Conservation (phyloP, 768 basidiomycete species). For the Leccinum truebloodii region DNA sequence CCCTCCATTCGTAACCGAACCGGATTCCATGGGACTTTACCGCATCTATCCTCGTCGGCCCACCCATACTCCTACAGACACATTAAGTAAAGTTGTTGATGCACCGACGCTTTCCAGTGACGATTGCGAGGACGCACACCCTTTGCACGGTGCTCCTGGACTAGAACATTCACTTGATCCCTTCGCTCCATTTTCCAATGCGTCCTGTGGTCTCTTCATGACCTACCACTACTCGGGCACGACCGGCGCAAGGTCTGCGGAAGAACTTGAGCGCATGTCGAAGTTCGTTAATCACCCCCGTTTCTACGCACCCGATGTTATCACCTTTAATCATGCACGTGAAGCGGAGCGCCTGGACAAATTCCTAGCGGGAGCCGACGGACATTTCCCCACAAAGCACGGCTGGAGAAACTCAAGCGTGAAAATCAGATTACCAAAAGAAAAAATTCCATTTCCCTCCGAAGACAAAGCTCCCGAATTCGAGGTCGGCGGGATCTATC, state of each 20-base stretch:
- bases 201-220: constrained; percentile 27
- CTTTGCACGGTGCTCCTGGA: not conserved
- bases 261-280: constrained; percentile 28
- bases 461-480: not conserved
- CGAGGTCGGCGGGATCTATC: not conserved
- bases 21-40: not conserved
- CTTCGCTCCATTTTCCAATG: not conserved
- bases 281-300: constrained; percentile 23
- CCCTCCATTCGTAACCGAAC: not conserved
- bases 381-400: not conserved
- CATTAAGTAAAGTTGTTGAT: too few relatives aligned
- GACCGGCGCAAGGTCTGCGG: constrained; percentile 22
- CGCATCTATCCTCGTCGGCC: not conserved
- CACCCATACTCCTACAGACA: too few relatives aligned
- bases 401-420: constrained; percentile 7
- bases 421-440: constrained; percentile 5
- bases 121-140: too few relatives aligned
- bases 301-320: constrained; percentile 13
- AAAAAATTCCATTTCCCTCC: not conserved
- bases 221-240: constrained; percentile 33
- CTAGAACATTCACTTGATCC: not conserved
- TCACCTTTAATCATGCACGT: too few relatives aligned
- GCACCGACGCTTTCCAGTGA: not conserved
- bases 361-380: not conserved
- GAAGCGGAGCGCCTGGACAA: not conserved